Evolutionary conservation across 192 early-diverging fungal genomes (phyloP).

Genomic region (Rhizophagus clarus): DNA sequence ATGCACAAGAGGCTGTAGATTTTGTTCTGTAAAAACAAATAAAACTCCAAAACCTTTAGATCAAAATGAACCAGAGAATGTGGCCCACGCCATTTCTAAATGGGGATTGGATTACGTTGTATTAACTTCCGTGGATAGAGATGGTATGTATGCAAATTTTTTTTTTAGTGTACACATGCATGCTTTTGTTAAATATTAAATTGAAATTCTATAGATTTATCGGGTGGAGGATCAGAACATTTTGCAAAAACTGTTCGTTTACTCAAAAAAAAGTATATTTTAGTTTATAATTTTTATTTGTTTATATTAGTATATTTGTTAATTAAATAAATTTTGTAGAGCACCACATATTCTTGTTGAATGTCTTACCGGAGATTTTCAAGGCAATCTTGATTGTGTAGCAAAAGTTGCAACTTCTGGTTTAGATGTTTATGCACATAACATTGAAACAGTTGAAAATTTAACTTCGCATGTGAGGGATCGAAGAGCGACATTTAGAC

Average conservation of each 20-base stretch:
- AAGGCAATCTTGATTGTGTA: conserved; percentile 75
- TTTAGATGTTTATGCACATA: conserved; percentile 97
- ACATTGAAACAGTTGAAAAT: conserved; percentile 94
- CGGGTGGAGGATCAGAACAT: conserved; percentile 89
- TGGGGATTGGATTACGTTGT: conserved; percentile 99
- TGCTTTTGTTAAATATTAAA: neutral
- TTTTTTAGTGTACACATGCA: neutral
- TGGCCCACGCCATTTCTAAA: conserved; percentile 86
- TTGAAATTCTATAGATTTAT: conserved; percentile 61
- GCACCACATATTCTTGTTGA: conserved; percentile 94
- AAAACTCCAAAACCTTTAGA: conserved; percentile 82
- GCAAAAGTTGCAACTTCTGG: conserved; percentile 86
- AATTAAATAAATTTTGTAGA: conserved; percentile 38
- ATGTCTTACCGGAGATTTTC: conserved; percentile 94
- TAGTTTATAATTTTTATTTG: neutral
- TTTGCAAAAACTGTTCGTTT: conserved; percentile 91
- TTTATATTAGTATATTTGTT: neutral
- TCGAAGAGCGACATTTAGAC: conserved; percentile 86
- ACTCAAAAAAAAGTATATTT: conserved; percentile 77
- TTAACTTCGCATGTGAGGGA: conserved; percentile 91
- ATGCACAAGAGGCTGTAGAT: conserved; percentile 96
- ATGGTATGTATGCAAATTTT: conserved; percentile 55
- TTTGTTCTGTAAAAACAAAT: conserved; percentile 98
- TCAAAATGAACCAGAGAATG: conserved; percentile 88
- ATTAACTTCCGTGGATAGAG: conserved; percentile 95